Conservation (phyloP, 1,139 yeast species). For the Sugiyamaella japonica region DNA sequence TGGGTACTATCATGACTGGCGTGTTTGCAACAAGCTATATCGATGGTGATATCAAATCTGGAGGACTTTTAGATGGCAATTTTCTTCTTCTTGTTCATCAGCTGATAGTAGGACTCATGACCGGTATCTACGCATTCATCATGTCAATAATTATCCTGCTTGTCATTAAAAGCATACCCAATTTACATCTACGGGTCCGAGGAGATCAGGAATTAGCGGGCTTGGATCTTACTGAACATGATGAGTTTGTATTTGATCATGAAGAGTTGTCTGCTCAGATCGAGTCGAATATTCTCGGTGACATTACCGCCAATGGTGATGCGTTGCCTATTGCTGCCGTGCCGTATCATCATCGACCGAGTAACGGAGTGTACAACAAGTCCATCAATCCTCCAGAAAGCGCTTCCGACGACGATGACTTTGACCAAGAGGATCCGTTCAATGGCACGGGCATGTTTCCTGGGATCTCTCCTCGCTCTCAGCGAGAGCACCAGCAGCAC, state of each 20-base stretch:
- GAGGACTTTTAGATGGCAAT: constrained; percentile 53
- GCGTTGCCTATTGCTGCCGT: neutral
- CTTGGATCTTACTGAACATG: constrained; percentile 53
- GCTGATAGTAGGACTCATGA: constrained; percentile 47
- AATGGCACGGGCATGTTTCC: constrained; percentile 18
- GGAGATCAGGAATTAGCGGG: constrained; percentile 49
- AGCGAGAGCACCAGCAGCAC: neutral
- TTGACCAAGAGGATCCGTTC: constrained; percentile 15
- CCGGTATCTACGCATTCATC: constrained; percentile 46
- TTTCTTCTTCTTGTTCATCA: constrained; percentile 54
- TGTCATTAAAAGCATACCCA: constrained; percentile 49
- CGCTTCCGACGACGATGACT: constrained; percentile 3
- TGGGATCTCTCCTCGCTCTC: constrained; percentile 15
- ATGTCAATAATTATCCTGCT: constrained; percentile 45
- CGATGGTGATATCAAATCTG: constrained; percentile 31
- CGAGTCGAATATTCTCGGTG: constrained; percentile 7
- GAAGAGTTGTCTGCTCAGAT: constrained; percentile 15
- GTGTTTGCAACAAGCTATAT: constrained; percentile 34
- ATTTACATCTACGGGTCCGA: constrained; percentile 50
- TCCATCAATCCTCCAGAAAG: neutral
- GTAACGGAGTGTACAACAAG: constrained; percentile 1
- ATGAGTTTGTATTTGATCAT: constrained; percentile 53
- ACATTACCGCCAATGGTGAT: neutral
- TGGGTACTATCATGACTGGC: constrained; percentile 42
- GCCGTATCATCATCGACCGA: constrained; percentile 4